These are phyloP conservation scores for Coemansia interrupta DNA, from an alignment of 192 early-diverging fungal genomes.

Conservation along the genomic window DNA sequence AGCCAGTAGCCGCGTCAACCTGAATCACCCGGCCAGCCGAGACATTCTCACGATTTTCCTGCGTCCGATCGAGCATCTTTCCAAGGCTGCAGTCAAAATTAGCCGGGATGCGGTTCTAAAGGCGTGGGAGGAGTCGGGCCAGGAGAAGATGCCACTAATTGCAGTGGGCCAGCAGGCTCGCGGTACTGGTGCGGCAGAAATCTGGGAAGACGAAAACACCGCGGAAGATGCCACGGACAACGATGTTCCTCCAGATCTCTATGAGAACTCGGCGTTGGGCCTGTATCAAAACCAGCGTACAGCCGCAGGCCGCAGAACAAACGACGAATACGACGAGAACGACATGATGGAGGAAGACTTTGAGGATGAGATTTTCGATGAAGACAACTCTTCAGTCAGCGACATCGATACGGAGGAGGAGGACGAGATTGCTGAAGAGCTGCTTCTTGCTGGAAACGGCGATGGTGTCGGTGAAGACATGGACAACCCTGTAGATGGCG, in stretches of 20 bases:
- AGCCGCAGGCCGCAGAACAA: constrained; percentile 16
- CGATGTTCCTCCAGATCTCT: constrained; percentile 54
- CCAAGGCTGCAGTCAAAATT: constrained; percentile 83
- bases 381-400: constrained; percentile 56
- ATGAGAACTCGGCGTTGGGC: constrained; percentile 53
- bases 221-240: constrained; percentile 26
- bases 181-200: constrained; percentile 21
- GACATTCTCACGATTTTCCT: constrained; percentile 72
- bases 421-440: constrained; percentile 58
- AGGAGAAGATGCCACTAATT: constrained; percentile 47
- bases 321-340: constrained; percentile 26
- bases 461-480: constrained; percentile 67
- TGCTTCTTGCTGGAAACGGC: constrained; percentile 46
- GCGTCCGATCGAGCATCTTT: constrained; percentile 84
- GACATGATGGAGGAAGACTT: constrained; percentile 48
- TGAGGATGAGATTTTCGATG: constrained; percentile 56
- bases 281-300: constrained; percentile 54
- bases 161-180: constrained; percentile 18
- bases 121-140: constrained; percentile 47
- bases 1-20: constrained; percentile 79
- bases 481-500: constrained; percentile 58
- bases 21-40: constrained; percentile 82
- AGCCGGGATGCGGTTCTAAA: constrained; percentile 62
- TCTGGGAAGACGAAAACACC: constrained; percentile 40
- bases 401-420: constrained; percentile 74